These are phyloP conservation scores for Cymodocea nodosa DNA, from an alignment of 116 monocot species.

Conservation along the genomic window DNA sequence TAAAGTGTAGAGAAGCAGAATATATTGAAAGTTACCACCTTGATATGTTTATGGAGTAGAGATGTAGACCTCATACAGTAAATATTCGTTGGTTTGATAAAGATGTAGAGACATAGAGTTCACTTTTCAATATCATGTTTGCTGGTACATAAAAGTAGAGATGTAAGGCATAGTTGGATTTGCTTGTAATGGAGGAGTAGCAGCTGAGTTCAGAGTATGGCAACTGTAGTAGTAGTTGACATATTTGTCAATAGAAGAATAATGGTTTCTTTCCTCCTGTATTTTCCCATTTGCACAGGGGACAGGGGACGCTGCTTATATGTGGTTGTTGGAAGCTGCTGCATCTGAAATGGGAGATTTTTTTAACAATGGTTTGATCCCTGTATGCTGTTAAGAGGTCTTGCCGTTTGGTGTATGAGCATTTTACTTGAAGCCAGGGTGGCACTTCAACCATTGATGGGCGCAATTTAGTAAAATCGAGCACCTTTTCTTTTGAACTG, in stretches of 20 bases:
- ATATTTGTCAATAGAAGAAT: slow-evolving; percentile 29
- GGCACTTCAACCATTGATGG: background rate
- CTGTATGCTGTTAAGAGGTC: background rate
- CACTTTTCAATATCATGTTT: slow-evolving; percentile 8
- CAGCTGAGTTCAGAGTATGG: slow-evolving; percentile 14
- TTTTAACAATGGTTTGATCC: background rate
- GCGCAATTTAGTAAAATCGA: background rate
- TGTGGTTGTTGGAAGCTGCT: background rate
- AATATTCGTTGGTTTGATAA: slow-evolving; percentile 1
- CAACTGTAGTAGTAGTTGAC: slow-evolving; percentile 19
- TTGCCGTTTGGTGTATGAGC: background rate
- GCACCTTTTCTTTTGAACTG: background rate
- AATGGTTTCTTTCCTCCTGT: slow-evolving; percentile 19
- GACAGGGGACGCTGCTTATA: slow-evolving; percentile 8
- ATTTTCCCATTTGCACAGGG: slow-evolving; percentile 38
- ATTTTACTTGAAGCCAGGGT: background rate
- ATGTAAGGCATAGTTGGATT: slow-evolving; percentile 9
- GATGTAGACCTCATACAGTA: background rate
- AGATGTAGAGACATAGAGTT: background rate
- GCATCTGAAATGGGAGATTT: background rate
- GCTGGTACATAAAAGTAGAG: slow-evolving; percentile 11
- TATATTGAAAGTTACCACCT: slow-evolving; percentile 10
- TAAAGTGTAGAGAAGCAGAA: slow-evolving; percentile 30
- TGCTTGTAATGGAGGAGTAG: slow-evolving; percentile 9
- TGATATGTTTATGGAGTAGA: background rate